Evolutionary conservation across 176 grass and related monocot genomes (phyloP).

Genomic region (Eleusine coracana): DNA sequence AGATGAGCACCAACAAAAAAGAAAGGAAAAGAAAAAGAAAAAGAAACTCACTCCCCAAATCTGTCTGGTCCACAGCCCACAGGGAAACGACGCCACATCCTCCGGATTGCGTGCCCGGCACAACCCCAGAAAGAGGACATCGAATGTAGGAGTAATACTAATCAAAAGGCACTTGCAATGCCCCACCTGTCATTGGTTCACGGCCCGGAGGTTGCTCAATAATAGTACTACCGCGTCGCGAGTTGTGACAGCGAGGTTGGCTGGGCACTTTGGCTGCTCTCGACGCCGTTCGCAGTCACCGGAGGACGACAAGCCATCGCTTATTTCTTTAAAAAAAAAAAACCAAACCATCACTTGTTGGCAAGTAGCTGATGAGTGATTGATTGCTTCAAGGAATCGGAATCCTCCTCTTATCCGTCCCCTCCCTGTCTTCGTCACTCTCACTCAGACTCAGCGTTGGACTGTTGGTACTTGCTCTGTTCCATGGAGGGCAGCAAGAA

Average conservation of each 20-base stretch:
- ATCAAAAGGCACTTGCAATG: not conserved
- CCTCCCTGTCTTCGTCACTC: not conserved
- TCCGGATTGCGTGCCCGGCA: not conserved
- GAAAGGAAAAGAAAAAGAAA: too few species aligned
- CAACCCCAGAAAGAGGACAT: not conserved
- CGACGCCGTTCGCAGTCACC: conserved; percentile 4
- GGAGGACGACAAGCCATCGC: not conserved
- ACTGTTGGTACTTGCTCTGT: not conserved
- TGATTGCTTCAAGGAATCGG: conserved; percentile 38
- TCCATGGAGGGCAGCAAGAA: conserved; percentile 40
- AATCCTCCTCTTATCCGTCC: not conserved
- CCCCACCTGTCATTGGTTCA: conserved; percentile 28
- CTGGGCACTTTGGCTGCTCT: not conserved
- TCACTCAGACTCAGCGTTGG: not conserved
- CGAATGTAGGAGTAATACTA: too few species aligned
- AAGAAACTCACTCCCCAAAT: not conserved
- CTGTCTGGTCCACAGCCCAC: not conserved
- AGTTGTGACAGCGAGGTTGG: not conserved
- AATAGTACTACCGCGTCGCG: not conserved
- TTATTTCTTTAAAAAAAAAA: too few species aligned
- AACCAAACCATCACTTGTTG: not conserved
- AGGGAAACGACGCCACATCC: not conserved
- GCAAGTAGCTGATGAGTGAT: not conserved
- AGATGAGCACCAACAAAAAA: not conserved
- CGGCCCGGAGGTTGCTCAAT: conserved; percentile 3